Evolutionary conservation across 78 protist species (phyloP), one percentile per base, ranked within the genome.

Genomic region (Dictyostelium brefeldianum): DNA sequence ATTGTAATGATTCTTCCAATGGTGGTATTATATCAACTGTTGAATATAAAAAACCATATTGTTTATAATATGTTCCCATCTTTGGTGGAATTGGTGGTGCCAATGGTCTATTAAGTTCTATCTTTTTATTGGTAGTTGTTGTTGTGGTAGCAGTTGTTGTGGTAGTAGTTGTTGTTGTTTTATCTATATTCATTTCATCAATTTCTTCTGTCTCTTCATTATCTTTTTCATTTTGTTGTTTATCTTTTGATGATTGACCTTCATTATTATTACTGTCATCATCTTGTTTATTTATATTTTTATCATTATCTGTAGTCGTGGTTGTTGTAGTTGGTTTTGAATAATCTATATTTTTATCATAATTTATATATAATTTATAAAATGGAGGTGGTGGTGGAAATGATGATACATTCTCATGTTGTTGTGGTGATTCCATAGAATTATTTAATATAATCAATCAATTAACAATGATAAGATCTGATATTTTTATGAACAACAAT

Each of bases 331-430:
- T 47, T 22, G 31, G 50, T 20, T 48, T n/a, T 25, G 91, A 20
- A 57, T 50, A 77, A 29, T 47, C 65, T 4, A 36, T 29, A 78
- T 47, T 71, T 36, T 27, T 54, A 20, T 59, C 41, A 87, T 87
- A 87, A 65, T 87, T 74, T 51, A 87, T 46, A 51, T 87, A 87
- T 77, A 87, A 65, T 77, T 87, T 87, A 65, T 87, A 87, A 27
- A 87, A 87, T 47, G 83, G 93, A n/a, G 93, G 93, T 31, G 93
- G 93, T 0, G 84, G 84, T 14, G 93, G 93, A 41, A 78, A 87
- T 64, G 93, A 56, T 29, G 93, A 87, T 4, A 87, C 75, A 87
- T 87, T 87, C 22, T 87, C 93, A 59, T 43, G 27, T 22, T 71
- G 82, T 51, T 78, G 83, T 12, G 65, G 71, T 18, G 82, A 36